Base-by-base conservation (phyloP, 257 asterid species). In the Paulownia fortunei region DNA sequence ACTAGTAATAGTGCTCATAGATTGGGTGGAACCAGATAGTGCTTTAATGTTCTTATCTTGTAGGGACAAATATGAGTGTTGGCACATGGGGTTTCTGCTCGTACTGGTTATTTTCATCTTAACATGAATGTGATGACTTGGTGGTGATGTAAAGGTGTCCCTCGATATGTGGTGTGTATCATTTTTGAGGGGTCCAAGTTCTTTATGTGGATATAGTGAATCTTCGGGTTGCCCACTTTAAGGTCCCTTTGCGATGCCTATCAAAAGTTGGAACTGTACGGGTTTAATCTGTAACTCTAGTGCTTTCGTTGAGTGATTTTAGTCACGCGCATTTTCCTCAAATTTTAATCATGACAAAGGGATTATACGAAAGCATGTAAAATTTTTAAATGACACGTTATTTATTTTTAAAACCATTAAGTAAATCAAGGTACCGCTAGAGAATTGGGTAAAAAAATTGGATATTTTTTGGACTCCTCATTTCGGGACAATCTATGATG, bases 51-150 rank as follows among this genome's bases (percentile, higher is more conserved):
- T 13, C 47, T 52, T 52, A 54, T 71, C 76, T 58, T 69, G 76
- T 52, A 41, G 77, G 78, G 68, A 34, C 76, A 55, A 73, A 15
- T 8, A 30, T 3, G 30, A 10, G 23, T 2, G 37, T 18, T 7
- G 12, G 46, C 74, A 59, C 80, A 39, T 82, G 82, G 37, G 54
- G 13, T 41, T 23, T 46, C 15, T 73, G 69, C 37, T 23, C 41
- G 1, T 21, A 3, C 12, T 18, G 0, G 12, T 5, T 18, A 26
- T 69, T 6, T 36, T 0, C 3, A 7, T 52, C 19, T 24, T 10
- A 12, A 6, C 56, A 11, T 42, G 76, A 75, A 58, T 12, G 61
- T 76, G 56, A 47, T 49, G 54, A 16, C 12, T 69, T 56, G 69
- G 52, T 68, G 54, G 32, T 63, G 74, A 76, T 54, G 64, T 11